Conservation (phyloP, 768 basidiomycete species). For the Mycena rebaudengoi region DNA sequence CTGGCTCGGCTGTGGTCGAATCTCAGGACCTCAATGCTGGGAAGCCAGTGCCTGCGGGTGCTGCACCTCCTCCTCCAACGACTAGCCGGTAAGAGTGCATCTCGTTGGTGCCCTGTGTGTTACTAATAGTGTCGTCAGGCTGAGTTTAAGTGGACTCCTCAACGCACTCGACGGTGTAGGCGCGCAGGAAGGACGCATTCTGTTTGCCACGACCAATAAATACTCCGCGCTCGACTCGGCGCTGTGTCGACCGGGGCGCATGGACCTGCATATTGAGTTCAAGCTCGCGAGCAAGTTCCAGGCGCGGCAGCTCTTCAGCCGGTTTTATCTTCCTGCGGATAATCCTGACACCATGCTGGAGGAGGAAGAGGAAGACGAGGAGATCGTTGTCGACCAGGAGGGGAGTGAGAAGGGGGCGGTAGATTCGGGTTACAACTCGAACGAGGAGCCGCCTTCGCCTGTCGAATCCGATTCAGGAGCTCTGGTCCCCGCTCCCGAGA, state of each 20-base stretch:
- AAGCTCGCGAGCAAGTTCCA: constrained; percentile 67
- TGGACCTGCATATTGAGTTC: constrained; percentile 76
- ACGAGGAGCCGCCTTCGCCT: constrained; percentile 1
- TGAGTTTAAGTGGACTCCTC: constrained; percentile 72
- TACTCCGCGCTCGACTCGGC: constrained; percentile 68
- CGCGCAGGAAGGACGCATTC: constrained; percentile 72
- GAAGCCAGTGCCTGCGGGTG: constrained; percentile 4
- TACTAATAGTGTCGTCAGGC: constrained; percentile 35
- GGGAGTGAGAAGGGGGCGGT: constrained; percentile 16
- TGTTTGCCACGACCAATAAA: constrained; percentile 79
- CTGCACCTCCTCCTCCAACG: constrained; percentile 10
- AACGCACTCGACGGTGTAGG: constrained; percentile 76
- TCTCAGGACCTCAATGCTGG: constrained; percentile 1
- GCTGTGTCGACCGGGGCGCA: constrained; percentile 70
- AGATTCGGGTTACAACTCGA: constrained; percentile 29
- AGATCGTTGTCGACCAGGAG: constrained; percentile 16
- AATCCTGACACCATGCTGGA: constrained; percentile 25
- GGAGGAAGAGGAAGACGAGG: constrained; percentile 31
- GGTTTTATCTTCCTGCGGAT: constrained; percentile 60
- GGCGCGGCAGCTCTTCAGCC: constrained; percentile 62
- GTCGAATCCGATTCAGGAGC: not conserved
- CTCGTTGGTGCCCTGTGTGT: not conserved
- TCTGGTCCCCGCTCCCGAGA: not conserved
- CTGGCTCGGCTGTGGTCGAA: not conserved
- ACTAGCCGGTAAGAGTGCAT: constrained; percentile 26